Evolutionary conservation across 495 filamentous ascomycete genomes (phyloP), one percentile per base, ranked within the genome.

Genomic region (Lophiotrema nucula): DNA sequence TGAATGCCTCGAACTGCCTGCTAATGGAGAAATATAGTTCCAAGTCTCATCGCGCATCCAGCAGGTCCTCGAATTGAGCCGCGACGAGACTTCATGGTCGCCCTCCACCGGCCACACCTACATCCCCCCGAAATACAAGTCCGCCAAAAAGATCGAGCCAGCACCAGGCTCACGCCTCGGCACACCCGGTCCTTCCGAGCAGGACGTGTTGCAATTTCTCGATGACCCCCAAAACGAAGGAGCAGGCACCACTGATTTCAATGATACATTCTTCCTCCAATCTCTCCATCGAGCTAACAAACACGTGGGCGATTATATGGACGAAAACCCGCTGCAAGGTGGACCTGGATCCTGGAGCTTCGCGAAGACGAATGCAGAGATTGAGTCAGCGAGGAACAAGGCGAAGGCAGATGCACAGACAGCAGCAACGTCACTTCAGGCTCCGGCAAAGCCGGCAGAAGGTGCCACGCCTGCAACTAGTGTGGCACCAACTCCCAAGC

Each of bases 311-410:
- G 92, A 97, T 49, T 95, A 83, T 71, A 90, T 93, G 83, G 90
- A 98, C 71, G 90, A 96, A 69, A 93, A 86, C 62, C 90, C 90
- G 2, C 81, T 96, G 44, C 83, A 87, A 1, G 92, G 92, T 42
- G 85, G 88, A 64, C 92, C 92, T 0, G 91, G 92, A 19, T 82
- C 84, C n/a, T 95, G 96, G 72, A 85, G 87, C 50, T 77, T 95
- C 46, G 83, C 82, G 11, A 84, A 78, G 25, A 81, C 83, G 2
- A 51, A 3, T 18, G 77, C 76, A 47, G 27, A 77, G 73, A 62
- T 68, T 68, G 72, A 48, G 74, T n/a, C n/a, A n/a, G 60, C 68
- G 39, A 51, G 53, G 61, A 67, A 58, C 58, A 67, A 50, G 52
- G 64, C 49, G 56, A 52, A 35, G 46, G 62, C 31, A 23, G 64